Base-by-base conservation (phyloP, 345 rosid species). In the Eucalyptus sideroxylon region DNA sequence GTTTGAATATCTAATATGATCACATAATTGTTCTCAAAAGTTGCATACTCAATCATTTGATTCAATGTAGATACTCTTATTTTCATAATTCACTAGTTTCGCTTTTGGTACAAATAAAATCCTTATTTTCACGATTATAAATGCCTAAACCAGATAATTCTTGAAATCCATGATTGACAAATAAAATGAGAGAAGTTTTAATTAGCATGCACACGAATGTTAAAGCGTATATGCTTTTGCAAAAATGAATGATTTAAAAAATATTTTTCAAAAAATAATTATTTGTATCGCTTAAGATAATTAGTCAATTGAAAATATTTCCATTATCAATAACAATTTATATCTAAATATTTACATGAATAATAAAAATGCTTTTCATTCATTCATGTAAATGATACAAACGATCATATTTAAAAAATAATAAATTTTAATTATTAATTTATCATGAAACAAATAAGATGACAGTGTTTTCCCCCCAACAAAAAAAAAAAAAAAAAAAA, bases 361-460 rank as follows among this genome's bases (percentile, higher is more conserved):
- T 5, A 8, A n/a, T 65, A 5, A 8, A 31, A n/a, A 15, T n/a
- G 4, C 16, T 1, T 16, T n/a, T 16, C 6, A 0, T n/a, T 65
- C 21, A 15, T 65, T 67, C 37, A 16, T 67, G 3, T 31, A 31
- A 67, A 17, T 0, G 21, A 67, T 31, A 13, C 5, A n/a, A 31
- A 2, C 11, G 11, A 16, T 4, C 11, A n/a, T 53, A 21, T 53
- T 67, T 16, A 62, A 53, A 60, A 60, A 49, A 49, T 12, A 49
- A 19, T 19, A 21, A 23, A 0, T 56, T 51, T 51, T 17, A 56
- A 24, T 9, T 9, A 56, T 56, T 56, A 0, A 24, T 56, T 56
- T 56, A 56, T 10, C 0, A 0, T 9, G 30, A 56, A 56, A 56
- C 1, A 56, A 24, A 56, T 24, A 23, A 24, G 62, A 8, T 4